These are phyloP conservation scores for Aureobasidium sp. DNA, from an alignment of 2,329 filamentous ascomycete species.

Conservation along the genomic window DNA sequence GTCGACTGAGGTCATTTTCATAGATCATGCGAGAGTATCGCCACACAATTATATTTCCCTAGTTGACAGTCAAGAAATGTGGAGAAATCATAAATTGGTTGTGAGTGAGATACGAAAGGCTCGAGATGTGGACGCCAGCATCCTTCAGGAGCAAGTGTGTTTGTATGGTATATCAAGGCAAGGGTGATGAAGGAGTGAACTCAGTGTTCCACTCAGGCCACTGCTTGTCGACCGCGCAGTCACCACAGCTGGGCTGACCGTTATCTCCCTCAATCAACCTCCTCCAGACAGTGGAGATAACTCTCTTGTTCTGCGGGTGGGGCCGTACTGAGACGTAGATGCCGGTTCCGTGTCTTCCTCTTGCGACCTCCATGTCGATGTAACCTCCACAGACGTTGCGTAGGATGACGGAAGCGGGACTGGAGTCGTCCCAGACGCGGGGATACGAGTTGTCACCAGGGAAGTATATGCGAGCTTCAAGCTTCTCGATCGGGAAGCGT, in stretches of 20 bases:
- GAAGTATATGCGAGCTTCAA: constrained; percentile 46
- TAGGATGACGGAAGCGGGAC: constrained; percentile 41
- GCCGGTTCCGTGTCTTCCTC: constrained; percentile 36
- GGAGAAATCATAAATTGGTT: not conserved
- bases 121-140: constrained; percentile 6
- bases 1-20: not conserved
- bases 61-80: not conserved
- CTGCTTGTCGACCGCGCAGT: constrained; percentile 33
- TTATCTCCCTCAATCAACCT: constrained; percentile 31
- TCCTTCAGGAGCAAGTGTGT: not conserved
- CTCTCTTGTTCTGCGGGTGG: constrained; percentile 22
- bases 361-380: constrained; percentile 40
- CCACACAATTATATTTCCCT: too few species aligned
- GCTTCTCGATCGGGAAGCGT: constrained; percentile 31
- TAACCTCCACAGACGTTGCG: constrained; percentile 41
- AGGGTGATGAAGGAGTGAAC: constrained; percentile 20
- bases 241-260: constrained; percentile 31
- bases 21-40: too few species aligned
- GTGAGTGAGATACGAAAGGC: not conserved
- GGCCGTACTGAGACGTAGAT: constrained; percentile 33
- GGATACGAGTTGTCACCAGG: constrained; percentile 41
- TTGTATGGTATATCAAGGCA: not conserved
- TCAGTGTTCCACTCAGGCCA: constrained; percentile 33
- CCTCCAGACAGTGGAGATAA: constrained; percentile 34
- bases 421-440: constrained; percentile 44